These are phyloP conservation scores for Verticillium nubilum DNA, from an alignment of 2,329 filamentous ascomycete species.

Conservation along the genomic window DNA sequence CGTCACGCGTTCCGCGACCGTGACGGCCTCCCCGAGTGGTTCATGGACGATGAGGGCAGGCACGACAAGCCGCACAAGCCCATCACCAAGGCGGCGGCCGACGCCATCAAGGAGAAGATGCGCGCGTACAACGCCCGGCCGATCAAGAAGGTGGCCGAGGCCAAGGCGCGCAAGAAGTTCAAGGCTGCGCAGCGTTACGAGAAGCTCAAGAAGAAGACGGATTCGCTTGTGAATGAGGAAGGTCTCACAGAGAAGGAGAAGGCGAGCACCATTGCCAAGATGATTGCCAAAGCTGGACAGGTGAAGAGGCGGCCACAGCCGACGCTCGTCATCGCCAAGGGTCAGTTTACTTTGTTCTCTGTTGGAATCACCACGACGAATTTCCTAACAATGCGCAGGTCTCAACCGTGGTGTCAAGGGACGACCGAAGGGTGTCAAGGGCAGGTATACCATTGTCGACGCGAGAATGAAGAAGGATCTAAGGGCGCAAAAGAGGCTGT, in stretches of 20 bases:
- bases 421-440: constrained; percentile 86
- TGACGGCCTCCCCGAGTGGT: constrained; percentile 95
- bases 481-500: constrained; percentile 71
- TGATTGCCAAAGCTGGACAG: constrained; percentile 77
- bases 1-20: constrained; percentile 85
- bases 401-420: constrained; percentile 80
- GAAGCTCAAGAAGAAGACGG: constrained; percentile 97
- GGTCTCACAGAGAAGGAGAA: constrained; percentile 96
- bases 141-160: constrained; percentile 98
- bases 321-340: constrained; percentile 83
- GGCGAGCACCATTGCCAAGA: constrained; percentile 71
- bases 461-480: constrained; percentile 95
- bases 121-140: constrained; percentile 90
- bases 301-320: constrained; percentile 82
- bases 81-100: constrained; percentile 84
- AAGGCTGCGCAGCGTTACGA: constrained; percentile 86
- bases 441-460: constrained; percentile 96
- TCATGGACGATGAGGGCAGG: constrained; percentile 82
- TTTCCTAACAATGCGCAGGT: constrained; percentile 6
- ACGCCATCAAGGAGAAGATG: constrained; percentile 90
- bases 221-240: constrained; percentile 81
- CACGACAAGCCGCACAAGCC: constrained; percentile 84
- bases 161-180: constrained; percentile 94
- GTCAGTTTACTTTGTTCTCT: constrained; percentile 27
- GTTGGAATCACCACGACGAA: background rate